Evolutionary conservation across 1,284 basidiomycete genomes (phyloP), one percentile per base, ranked within the genome.

Genomic region (Papiliotrema flavescens): DNA sequence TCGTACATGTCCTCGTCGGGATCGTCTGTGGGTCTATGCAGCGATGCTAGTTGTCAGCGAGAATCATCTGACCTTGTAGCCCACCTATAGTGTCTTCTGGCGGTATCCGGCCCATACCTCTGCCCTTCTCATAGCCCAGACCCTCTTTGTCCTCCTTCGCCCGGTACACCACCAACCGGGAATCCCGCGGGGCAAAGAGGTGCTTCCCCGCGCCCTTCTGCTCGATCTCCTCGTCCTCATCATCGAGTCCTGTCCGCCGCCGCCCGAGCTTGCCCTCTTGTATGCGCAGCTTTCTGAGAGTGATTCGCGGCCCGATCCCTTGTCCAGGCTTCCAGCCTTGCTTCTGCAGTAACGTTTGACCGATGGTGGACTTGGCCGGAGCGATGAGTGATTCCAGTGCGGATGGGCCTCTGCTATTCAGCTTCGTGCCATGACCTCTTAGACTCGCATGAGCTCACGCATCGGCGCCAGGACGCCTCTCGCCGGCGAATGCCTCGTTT

Each of bases 251-350:
- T 2, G 35, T 67, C 54, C 46, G 56, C 48, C 51, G 53, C 62
- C 69, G 47, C 7, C 56, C 79, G 61, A 52, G 79, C 77, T 67
- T 82, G 75, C 35, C 81, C 65, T 88, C 84, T 69, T 93, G 89
- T 17, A 84, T 78, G 61, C 82, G 83, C 37, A 87, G 83, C 67
- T 89, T 85, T 37, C 84, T 81, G 53, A 87, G 83, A 1, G 90
- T 85, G n/a, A 98, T 79, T 7, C 93, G 84, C 1, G 93, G 91
- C 0, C 95, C 95, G 24, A 98, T 84, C 4, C 93, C 95, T 73
- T 96, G 91, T 0, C 94, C 95, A 0, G 85, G 77, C 53, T 87
- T 82, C 95, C 95, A 98, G 0, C 95, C 95, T 85, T 98, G 95
- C 74, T 91, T 93, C 75, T 86, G 87, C 47, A 98, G 81, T 3